A percentile compares a stretch with the other conserved stretches of the same genome.
phyloP scores from a whole-genome alignment of 306 rosid species.

The Arachis hypogaea region DNA sequence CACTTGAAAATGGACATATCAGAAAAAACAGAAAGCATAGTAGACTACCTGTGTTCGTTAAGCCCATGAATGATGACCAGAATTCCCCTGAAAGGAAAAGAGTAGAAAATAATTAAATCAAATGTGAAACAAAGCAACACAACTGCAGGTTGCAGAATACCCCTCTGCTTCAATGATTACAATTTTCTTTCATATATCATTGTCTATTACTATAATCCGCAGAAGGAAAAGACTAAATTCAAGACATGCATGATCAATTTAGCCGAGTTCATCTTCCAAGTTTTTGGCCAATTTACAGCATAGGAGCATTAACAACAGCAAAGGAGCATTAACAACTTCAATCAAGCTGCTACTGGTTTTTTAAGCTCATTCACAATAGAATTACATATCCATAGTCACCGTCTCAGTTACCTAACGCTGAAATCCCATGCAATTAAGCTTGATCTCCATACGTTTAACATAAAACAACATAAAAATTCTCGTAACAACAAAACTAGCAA shows the following conservation, averaged over 20 bases:
- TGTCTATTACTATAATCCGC: neutral
- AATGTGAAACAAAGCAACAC: slow-evolving; percentile 27
- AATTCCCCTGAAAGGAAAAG: slow-evolving; percentile 74
- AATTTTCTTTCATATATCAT: slow-evolving; percentile 1
- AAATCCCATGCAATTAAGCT: neutral
- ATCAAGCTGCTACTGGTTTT: slow-evolving; percentile 10
- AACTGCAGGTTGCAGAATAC: slow-evolving; percentile 15
- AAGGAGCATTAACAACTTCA: neutral
- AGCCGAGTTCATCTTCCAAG: neutral
- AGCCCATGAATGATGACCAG: slow-evolving; percentile 90
- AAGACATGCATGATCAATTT: neutral
- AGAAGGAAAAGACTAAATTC: neutral
- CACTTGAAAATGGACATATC: neutral
- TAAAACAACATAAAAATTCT: neutral
- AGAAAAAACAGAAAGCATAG: neutral
- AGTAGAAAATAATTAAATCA: slow-evolving; percentile 23
- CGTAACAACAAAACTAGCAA: slow-evolving; percentile 17
- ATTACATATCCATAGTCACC: neutral
- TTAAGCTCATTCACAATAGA: slow-evolving; percentile 3
- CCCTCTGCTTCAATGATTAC: neutral
- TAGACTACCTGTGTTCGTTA: slow-evolving; percentile 84
- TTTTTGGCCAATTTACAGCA: neutral
- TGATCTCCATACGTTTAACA: neutral
- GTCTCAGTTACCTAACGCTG: neutral
- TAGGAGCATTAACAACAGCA: neutral